Base-by-base conservation (phyloP, 768 basidiomycete species). In the Suillus lakei region DNA sequence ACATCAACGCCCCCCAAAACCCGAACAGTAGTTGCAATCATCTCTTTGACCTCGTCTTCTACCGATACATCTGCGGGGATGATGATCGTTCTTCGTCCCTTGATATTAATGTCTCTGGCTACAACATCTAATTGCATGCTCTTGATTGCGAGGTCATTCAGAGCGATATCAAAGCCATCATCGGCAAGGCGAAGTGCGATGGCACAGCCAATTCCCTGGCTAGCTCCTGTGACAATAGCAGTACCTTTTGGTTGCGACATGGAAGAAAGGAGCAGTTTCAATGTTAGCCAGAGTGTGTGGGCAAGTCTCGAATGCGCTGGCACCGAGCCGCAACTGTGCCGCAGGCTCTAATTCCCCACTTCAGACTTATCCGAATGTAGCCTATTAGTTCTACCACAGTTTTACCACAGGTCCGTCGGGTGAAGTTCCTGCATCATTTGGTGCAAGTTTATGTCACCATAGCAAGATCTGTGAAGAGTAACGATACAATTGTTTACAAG, bases 131-230 rank as follows among this genome's bases (percentile, higher is more conserved):
- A 70, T 3, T 51, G 32, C 12, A 10, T n/a, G 4, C 53, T 46
- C 41, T 73, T 65, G 2, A 5, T 18, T 1, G 66, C 21, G 61
- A 83, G 70, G 64, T 85, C 86, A 26, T 82, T 85, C 54, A 86
- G 66, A n/a, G 78, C 80, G 48, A 86, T 68, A 55, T 84, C 76
- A 67, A 78, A 82, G 3, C 85, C 85, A 63, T 84, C 85, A 13
- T 70, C 64, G 23, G 85, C 82, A 13, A 87, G 80, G 5, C 83
- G 79, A 5, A 79, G 66, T 8, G 84, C 82, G 46, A 86, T 82
- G 39, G 80, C 82, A 43, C 77, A 77, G 1, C 85, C 86, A 16
- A 86, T 84, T 28, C 86, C 86, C 58, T 78, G 80, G 2, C 78
- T 77, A 13, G 77, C 78, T 30, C 84, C 85, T 0, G 84, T 84